phyloP scores from a whole-genome alignment of 2,329 filamentous ascomycete species.

The Pyricularia grisea region DNA sequence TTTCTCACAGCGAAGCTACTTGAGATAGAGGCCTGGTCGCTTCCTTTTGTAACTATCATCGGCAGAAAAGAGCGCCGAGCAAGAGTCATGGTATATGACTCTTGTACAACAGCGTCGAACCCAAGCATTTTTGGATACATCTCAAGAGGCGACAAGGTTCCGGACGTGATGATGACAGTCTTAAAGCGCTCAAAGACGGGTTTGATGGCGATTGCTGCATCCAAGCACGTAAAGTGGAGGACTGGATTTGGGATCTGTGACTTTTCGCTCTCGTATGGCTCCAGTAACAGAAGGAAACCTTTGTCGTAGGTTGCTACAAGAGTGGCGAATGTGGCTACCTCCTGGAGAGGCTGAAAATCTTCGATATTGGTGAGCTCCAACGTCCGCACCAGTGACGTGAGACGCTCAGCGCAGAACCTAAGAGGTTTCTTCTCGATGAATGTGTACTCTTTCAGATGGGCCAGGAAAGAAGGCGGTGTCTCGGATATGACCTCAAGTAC shows the following conservation, averaged over 20 bases:
- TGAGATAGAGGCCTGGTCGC: conserved; percentile 86
- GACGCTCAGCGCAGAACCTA: conserved; percentile 85
- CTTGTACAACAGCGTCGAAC: conserved; percentile 85
- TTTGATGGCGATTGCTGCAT: conserved; percentile 95
- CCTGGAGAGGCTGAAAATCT: conserved; percentile 92
- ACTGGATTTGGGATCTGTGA: conserved; percentile 94
- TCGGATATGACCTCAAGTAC: conserved; percentile 95
- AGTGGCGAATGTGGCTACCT: conserved; percentile 95
- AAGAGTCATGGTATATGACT: conserved; percentile 96
- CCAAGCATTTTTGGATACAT: conserved; percentile 99
- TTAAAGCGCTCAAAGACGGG: conserved; percentile 96
- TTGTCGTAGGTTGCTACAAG: conserved; percentile 95
- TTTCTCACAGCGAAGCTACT: conserved; percentile 93
- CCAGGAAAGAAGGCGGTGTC: conserved; percentile 86
- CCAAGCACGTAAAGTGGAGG: conserved; percentile 93
- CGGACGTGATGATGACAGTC: conserved; percentile 96
- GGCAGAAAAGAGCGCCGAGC: conserved; percentile 91
- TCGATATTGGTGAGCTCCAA: conserved; percentile 96
- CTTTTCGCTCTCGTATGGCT: conserved; percentile 91
- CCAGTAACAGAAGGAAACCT: conserved; percentile 90
- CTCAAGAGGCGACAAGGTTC: conserved; percentile 91
- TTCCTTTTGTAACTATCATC: conserved; percentile 93
- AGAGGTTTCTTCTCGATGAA: conserved; percentile 97
- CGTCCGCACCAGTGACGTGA: conserved; percentile 90
- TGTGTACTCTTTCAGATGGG: conserved; percentile 88